phyloP scores from a whole-genome alignment of 1,284 basidiomycete species.

The Taiwanofungus camphoratus region DNA sequence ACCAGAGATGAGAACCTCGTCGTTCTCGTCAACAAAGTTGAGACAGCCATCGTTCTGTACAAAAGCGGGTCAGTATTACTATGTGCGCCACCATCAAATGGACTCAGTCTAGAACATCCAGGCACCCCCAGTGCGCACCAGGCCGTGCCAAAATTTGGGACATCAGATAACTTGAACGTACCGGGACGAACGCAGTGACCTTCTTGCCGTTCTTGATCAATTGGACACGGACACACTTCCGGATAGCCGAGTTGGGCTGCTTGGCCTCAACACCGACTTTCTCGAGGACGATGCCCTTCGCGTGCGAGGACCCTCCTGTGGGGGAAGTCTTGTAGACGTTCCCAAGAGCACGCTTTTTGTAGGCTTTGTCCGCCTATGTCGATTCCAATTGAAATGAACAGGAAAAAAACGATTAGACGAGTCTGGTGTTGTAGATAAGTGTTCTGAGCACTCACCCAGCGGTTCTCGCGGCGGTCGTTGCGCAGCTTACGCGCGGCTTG shows the following conservation, averaged over 20 bases:
- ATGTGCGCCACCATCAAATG: constrained; percentile 7
- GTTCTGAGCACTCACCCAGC: constrained; percentile 71
- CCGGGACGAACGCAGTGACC: constrained; percentile 84
- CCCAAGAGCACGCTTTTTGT: constrained; percentile 99
- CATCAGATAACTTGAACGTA: constrained; percentile 27
- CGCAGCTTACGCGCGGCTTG: constrained; percentile 99
- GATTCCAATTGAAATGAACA: constrained; percentile 4
- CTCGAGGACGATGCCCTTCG: constrained; percentile 99
- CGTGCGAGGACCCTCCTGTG: constrained; percentile 98
- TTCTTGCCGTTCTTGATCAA: constrained; percentile 99
- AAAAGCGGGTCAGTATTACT: constrained; percentile 18
- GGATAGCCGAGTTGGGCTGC: constrained; percentile 99
- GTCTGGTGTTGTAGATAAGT: not conserved
- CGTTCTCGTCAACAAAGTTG: constrained; percentile 99
- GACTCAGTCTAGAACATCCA: constrained; percentile 7
- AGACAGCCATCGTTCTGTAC: constrained; percentile 95
- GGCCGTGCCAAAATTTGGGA: constrained; percentile 2
- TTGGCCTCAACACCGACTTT: constrained; percentile 95
- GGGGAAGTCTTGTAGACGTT: constrained; percentile 99
- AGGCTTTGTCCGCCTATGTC: constrained; percentile 90
- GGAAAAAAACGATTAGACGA: constrained; percentile 1
- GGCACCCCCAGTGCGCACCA: constrained; percentile 3
- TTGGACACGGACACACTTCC: constrained; percentile 99
- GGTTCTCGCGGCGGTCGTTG: constrained; percentile 91
- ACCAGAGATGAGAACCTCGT: constrained; percentile 99